A percentile compares a stretch with the other conserved stretches of the same genome.
phyloP scores from a whole-genome alignment of 1,139 yeast genomes.

The Spencermartinsiella ligniputridi region DNA sequence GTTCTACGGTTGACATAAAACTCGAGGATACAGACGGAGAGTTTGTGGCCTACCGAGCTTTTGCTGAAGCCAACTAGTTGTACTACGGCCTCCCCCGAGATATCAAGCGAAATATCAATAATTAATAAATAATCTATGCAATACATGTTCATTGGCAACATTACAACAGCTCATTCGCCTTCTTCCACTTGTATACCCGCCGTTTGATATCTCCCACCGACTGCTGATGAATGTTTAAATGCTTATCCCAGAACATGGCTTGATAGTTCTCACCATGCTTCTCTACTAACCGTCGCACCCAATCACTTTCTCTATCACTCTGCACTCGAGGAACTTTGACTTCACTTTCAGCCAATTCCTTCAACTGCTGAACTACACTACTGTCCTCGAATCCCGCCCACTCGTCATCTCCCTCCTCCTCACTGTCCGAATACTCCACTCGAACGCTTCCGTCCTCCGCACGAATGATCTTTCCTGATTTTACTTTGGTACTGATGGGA shows the following conservation, averaged over 20 bases:
- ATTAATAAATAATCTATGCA: neutral
- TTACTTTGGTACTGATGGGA: constrained; percentile 43
- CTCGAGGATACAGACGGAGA: constrained; percentile 49
- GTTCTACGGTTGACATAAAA: constrained; percentile 61
- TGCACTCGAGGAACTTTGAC: constrained; percentile 51
- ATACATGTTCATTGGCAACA: neutral
- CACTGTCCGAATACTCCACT: constrained; percentile 59
- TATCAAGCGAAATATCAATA: neutral
- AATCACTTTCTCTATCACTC: constrained; percentile 68
- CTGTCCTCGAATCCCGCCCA: constrained; percentile 25
- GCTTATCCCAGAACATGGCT: constrained; percentile 89
- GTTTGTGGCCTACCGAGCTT: constrained; percentile 83
- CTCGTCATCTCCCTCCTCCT: constrained; percentile 28
- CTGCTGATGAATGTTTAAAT: constrained; percentile 77
- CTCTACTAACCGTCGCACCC: constrained; percentile 60
- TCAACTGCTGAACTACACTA: constrained; percentile 63
- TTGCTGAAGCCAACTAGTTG: constrained; percentile 26
- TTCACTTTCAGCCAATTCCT: constrained; percentile 58
- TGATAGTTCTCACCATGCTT: constrained; percentile 87
- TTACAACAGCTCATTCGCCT: constrained; percentile 31
- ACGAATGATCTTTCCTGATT: constrained; percentile 75
- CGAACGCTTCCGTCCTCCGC: constrained; percentile 65
- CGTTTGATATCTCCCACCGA: constrained; percentile 77
- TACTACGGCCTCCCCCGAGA: neutral
- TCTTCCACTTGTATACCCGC: constrained; percentile 65